Base-by-base conservation (phyloP, 2,329 filamentous ascomycete genomes). In the Harringtonia aguacate region DNA sequence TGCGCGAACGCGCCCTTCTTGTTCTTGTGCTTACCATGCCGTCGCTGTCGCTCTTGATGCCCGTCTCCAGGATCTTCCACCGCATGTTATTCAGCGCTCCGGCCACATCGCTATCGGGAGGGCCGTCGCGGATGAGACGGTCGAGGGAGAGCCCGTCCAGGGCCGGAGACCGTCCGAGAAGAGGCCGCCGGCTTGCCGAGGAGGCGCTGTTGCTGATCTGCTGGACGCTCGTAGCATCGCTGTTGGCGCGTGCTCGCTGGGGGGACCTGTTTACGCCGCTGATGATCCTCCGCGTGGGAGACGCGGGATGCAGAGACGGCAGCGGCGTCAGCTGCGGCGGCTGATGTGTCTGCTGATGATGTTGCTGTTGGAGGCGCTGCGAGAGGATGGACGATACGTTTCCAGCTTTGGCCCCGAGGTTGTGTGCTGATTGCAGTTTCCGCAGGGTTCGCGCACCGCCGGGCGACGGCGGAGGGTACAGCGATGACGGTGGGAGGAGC, bases 121-220 rank as follows among this genome's bases (percentile, higher is more conserved):
- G 86, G 0, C 88, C 89, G 49, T 90, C 86, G 52, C 86, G 79
- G 38, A 95, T 70, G 37, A 94, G 72, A 50, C 78, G 71, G 58
- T 94, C 86, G 24, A 95, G 63, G 20, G 76, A 75, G 55, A 82
- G 64, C 46, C 68, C 64, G 53, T 81, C 75, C 22, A 75, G 68
- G 49, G 61, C 64, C 35, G 58, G 69, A 55, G 58, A 70, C 63
- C 58, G 72, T 53, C 48, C 70, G 53, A 59, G 61, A 53, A 53
- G 65, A 51, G 53, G 69, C 58, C 66, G 71, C 61, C 62, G 61
- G n/a, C 58, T 53, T 30, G 63, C 60, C 47, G 60, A 61, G 50
- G 61, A 50, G 48, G 60, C 55, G 10, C 61, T 53, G 47, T 60
- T 46, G 55, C 58, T 54, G 61, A 61, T 52, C 59, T 64, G 56